phyloP scores from a whole-genome alignment of 2,329 filamentous ascomycete species.

The Arthroderma uncinatum region DNA sequence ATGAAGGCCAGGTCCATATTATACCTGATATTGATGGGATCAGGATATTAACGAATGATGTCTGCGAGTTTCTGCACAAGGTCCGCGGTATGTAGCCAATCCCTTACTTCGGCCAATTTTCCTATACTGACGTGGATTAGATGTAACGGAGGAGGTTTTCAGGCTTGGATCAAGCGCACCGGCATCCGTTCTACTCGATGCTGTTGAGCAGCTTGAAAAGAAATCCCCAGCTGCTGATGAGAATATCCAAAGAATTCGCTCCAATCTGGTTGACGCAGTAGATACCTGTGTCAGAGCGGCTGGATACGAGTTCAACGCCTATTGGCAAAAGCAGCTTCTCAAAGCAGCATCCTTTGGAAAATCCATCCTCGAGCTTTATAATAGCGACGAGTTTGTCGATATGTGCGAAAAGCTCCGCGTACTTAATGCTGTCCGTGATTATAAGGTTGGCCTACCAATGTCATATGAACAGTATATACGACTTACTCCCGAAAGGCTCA shows the following conservation, averaged over 20 bases:
- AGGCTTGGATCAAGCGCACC: conserved; percentile 76
- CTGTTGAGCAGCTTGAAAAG: conserved; percentile 77
- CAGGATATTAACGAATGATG: conserved; percentile 76
- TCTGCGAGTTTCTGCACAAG: conserved; percentile 95
- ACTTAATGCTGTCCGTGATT: conserved; percentile 82
- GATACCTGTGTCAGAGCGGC: conserved; percentile 89
- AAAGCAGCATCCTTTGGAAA: conserved; percentile 96
- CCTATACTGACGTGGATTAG: conserved; percentile 25
- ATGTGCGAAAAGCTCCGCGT: conserved; percentile 93
- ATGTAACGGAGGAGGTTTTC: conserved; percentile 79
- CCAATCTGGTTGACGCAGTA: conserved; percentile 81
- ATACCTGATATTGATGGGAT: conserved; percentile 84
- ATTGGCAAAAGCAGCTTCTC: conserved; percentile 93
- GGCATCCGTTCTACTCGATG: conserved; percentile 85
- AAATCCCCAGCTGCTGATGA: conserved; percentile 96
- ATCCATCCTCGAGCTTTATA: conserved; percentile 92
- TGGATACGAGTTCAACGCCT: conserved; percentile 76
- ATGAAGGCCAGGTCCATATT: conserved; percentile 82
- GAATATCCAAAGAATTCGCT: conserved; percentile 85
- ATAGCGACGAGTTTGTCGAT: conserved; percentile 96
- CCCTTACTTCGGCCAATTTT: not conserved
- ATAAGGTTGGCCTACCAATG: conserved; percentile 77
- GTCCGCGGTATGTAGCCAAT: conserved; percentile 48
- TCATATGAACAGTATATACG: conserved; percentile 91
- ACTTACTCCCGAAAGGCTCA: conserved; percentile 77